Evolutionary conservation across 352 stramenopile species (phyloP).

Genomic region (Pythium phragmitis): DNA sequence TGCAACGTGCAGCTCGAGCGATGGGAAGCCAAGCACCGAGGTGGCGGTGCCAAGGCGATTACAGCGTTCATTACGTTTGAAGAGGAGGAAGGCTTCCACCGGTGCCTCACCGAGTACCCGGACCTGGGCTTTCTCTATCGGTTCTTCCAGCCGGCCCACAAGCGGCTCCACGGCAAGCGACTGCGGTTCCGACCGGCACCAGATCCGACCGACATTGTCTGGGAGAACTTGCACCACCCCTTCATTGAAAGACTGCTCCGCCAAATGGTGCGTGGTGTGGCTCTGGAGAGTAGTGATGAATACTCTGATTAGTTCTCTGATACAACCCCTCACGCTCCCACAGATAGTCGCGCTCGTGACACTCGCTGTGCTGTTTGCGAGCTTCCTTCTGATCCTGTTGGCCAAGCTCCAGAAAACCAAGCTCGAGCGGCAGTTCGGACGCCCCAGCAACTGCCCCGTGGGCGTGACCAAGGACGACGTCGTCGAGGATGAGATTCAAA

Average conservation of each 20-base stretch:
- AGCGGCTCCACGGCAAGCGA: conserved; percentile 68
- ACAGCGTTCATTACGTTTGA: conserved; percentile 86
- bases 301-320: background rate
- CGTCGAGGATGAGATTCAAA: conserved; percentile 66
- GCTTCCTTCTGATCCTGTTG: conserved; percentile 76
- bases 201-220: conserved; percentile 83
- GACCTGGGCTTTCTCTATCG: conserved; percentile 71
- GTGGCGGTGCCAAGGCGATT: conserved; percentile 40
- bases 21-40: conserved; percentile 32
- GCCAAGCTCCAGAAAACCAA: conserved; percentile 72
- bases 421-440: conserved; percentile 66
- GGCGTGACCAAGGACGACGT: conserved; percentile 62
- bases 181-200: conserved; percentile 68
- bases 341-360: conserved; percentile 71
- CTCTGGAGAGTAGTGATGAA: too few species aligned
- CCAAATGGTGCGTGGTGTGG: conserved; percentile 44
- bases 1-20: conserved; percentile 49
- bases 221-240: conserved; percentile 78
- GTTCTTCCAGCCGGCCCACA: conserved; percentile 64
- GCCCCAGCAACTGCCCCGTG: conserved; percentile 57
- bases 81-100: conserved; percentile 75
- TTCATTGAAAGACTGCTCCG: conserved; percentile 58
- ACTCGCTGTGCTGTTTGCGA: conserved; percentile 63
- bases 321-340: background rate
- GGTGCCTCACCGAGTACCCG: conserved; percentile 77